These are phyloP conservation scores for Penicillium crustosum DNA, from an alignment of 2,329 filamentous ascomycete species.

Conservation along the genomic window DNA sequence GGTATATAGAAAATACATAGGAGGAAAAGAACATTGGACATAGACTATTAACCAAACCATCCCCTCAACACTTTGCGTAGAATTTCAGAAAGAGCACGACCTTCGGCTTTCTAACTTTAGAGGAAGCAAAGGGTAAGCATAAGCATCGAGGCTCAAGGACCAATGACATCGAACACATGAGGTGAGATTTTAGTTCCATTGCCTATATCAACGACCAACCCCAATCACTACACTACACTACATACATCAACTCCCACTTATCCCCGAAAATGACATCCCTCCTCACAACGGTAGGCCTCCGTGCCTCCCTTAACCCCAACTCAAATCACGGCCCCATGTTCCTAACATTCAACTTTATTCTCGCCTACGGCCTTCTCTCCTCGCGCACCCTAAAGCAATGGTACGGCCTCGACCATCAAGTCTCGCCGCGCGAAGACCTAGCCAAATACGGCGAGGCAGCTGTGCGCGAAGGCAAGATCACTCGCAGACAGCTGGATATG, in stretches of 20 bases:
- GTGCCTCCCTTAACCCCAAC: not conserved
- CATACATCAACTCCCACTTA: not conserved
- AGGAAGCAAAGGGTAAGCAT: too few relatives aligned
- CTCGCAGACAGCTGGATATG: slow-evolving; percentile 43
- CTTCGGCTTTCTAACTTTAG: not conserved
- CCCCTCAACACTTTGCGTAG: not conserved
- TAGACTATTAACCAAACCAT: not conserved
- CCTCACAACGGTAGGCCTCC: not conserved
- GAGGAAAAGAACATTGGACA: not conserved
- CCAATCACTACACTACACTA: too few relatives aligned
- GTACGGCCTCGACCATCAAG: slow-evolving; percentile 51
- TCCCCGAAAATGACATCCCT: not conserved
- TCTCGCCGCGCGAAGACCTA: slow-evolving; percentile 49
- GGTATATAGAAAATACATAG: not conserved
- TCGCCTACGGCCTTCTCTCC: slow-evolving; percentile 46
- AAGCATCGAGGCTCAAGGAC: not conserved
- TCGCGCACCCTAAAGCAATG: slow-evolving; percentile 46
- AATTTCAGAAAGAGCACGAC: not conserved
- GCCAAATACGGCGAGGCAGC: slow-evolving; percentile 47
- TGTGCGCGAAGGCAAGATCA: slow-evolving; percentile 47
- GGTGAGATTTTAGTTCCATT: not conserved
- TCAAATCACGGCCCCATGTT: not conserved
- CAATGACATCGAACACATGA: not conserved
- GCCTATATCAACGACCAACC: not conserved
- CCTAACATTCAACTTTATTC: not conserved